These are phyloP conservation scores for Ophiocordyceps camponoti-leonardi DNA, from an alignment of 2,329 filamentous ascomycete species.

Conservation along the genomic window DNA sequence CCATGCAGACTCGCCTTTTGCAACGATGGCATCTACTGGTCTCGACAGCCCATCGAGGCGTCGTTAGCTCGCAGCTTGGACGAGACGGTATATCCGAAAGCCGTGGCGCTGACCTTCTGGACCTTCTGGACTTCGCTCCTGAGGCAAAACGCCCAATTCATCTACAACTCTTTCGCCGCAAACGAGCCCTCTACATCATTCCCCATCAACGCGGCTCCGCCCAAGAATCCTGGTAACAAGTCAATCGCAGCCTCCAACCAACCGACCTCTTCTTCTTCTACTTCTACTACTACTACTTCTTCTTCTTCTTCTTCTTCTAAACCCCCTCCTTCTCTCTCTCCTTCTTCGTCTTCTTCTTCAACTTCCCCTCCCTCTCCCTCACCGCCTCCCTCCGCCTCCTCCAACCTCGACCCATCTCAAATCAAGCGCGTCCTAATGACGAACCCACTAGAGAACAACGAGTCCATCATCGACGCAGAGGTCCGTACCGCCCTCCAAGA, in stretches of 20 bases:
- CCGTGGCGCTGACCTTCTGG: constrained; percentile 32
- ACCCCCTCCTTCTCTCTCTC: too few species aligned
- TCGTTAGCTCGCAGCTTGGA: constrained; percentile 24
- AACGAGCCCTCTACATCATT: not conserved
- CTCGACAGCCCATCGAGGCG: constrained; percentile 29
- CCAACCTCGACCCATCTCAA: too few species aligned
- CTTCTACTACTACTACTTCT: too few species aligned
- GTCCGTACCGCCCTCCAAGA: not conserved
- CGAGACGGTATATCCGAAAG: constrained; percentile 35
- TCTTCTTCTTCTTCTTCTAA: too few species aligned
- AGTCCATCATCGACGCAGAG: not conserved
- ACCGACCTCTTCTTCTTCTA: not conserved
- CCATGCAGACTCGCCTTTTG: constrained; percentile 28
- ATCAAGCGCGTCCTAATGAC: too few species aligned
- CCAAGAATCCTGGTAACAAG: not conserved
- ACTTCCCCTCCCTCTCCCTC: too few species aligned
- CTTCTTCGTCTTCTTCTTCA: too few species aligned
- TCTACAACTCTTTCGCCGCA: constrained; percentile 14
- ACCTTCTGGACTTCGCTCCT: constrained; percentile 31
- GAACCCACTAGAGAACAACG: not conserved
- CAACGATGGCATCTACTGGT: constrained; percentile 29
- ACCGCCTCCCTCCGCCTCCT: too few species aligned
- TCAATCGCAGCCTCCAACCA: not conserved
- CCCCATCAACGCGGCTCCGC: not conserved
- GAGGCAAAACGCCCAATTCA: constrained; percentile 23